These are phyloP conservation scores for Phytophthora pinifolia DNA, from an alignment of 352 stramenopile species.

Conservation along the genomic window DNA sequence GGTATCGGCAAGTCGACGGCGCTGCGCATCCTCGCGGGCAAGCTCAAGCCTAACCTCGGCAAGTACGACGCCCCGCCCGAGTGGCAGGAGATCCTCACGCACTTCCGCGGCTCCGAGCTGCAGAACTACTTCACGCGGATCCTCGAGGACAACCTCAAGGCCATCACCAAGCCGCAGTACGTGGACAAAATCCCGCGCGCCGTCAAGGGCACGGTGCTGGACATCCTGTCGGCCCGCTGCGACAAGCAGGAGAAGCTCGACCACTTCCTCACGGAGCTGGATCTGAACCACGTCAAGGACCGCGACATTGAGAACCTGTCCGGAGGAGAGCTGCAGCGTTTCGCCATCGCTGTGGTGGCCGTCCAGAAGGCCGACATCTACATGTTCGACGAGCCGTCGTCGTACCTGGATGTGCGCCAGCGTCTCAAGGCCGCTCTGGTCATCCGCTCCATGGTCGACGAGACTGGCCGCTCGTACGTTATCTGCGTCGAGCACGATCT, in stretches of 20 bases:
- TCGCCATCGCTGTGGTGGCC: constrained; percentile 97
- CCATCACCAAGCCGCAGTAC: constrained; percentile 99
- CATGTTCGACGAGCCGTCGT: constrained; percentile 99
- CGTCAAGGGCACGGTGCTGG: constrained; percentile 93
- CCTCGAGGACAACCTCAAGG: constrained; percentile 98
- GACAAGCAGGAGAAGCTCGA: constrained; percentile 80
- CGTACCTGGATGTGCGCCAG: constrained; percentile 99
- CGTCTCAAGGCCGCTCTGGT: constrained; percentile 97
- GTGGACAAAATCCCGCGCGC: constrained; percentile 99
- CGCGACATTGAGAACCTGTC: constrained; percentile 96
- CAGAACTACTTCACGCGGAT: constrained; percentile 99
- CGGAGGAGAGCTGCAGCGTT: constrained; percentile 99
- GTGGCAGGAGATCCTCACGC: constrained; percentile 99
- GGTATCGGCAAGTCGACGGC: constrained; percentile 99
- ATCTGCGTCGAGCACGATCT: constrained; percentile 99
- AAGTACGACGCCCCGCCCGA: constrained; percentile 96
- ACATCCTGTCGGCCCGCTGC: constrained; percentile 95
- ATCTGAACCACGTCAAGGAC: constrained; percentile 97
- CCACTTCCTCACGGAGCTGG: constrained; percentile 90
- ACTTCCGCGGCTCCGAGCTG: constrained; percentile 97
- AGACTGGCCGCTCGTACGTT: constrained; percentile 92
- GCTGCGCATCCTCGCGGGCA: constrained; percentile 98
- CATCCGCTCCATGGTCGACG: constrained; percentile 96
- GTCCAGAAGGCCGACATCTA: constrained; percentile 98
- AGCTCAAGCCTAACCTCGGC: constrained; percentile 99